phyloP scores from a whole-genome alignment of 1,139 yeast genomes.

The Suhomyces atakaporum region DNA sequence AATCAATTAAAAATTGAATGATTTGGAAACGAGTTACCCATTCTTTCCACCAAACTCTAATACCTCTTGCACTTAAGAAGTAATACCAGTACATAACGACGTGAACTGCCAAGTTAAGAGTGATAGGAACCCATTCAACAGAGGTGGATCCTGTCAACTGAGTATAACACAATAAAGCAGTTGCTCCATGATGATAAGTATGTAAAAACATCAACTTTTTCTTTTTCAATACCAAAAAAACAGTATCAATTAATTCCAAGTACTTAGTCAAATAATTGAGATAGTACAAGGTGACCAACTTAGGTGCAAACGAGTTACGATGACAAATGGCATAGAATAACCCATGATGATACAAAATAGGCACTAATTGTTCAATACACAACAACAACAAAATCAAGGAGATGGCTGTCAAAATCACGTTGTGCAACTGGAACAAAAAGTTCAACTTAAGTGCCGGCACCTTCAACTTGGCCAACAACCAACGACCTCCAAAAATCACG shows the following conservation, averaged over 20 bases:
- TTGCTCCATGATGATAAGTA: conserved; percentile 98
- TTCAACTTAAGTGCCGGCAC: conserved; percentile 73
- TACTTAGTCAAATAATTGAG: conserved; percentile 77
- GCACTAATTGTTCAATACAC: conserved; percentile 81
- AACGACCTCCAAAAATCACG: conserved; percentile 79
- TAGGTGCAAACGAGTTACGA: conserved; percentile 79
- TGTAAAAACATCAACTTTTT: conserved; percentile 89
- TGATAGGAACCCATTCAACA: conserved; percentile 93
- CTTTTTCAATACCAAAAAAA: conserved; percentile 87
- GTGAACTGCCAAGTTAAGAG: conserved; percentile 87
- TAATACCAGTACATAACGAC: conserved; percentile 99
- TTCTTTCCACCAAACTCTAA: conserved; percentile 99
- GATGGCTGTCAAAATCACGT: conserved; percentile 68
- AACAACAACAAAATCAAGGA: conserved; percentile 69
- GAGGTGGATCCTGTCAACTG: conserved; percentile 90
- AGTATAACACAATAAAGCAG: conserved; percentile 92
- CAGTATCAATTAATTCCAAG: conserved; percentile 86
- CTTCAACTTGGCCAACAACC: conserved; percentile 46
- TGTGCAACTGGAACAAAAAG: conserved; percentile 69
- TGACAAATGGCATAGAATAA: conserved; percentile 84
- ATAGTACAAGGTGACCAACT: conserved; percentile 80
- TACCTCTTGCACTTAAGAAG: conserved; percentile 89
- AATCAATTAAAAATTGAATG: conserved; percentile 87
- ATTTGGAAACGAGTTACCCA: conserved; percentile 98
- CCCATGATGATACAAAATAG: conserved; percentile 77